Evolutionary conservation across 2,329 filamentous ascomycete genomes (phyloP).

Genomic region (Xylogone sp.): DNA sequence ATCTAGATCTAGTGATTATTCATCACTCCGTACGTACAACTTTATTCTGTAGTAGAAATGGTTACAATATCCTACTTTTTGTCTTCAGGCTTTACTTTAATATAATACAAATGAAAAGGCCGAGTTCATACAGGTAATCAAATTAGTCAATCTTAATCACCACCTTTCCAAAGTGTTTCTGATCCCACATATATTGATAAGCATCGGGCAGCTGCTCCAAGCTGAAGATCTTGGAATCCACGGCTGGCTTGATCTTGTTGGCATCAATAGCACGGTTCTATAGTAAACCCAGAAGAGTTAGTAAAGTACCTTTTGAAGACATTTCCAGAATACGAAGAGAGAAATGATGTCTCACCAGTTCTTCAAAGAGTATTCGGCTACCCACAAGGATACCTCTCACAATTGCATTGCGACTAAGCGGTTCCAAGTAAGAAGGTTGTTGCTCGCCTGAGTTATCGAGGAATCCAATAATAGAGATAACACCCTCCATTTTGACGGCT

Average conservation of each 20-base stretch:
- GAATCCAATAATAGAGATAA: slow-evolving; percentile 36
- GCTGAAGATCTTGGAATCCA: slow-evolving; percentile 42
- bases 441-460: slow-evolving; percentile 24
- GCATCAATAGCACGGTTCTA: slow-evolving; percentile 43
- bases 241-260: slow-evolving; percentile 40
- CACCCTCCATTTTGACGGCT: slow-evolving; percentile 36
- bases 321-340: too few relatives aligned
- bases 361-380: slow-evolving; percentile 44
- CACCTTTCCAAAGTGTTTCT: slow-evolving; percentile 48
- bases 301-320: too few relatives aligned
- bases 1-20: too few relatives aligned
- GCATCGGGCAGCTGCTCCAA: slow-evolving; percentile 43
- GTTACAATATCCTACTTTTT: too few relatives aligned
- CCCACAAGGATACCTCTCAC: slow-evolving; percentile 45
- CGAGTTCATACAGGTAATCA: too few relatives aligned
- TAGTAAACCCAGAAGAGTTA: too few relatives aligned
- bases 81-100: too few relatives aligned
- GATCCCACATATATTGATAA: slow-evolving; percentile 46
- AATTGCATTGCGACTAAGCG: slow-evolving; percentile 32
- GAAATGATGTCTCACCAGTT: slow-evolving; percentile 34
- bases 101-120: too few relatives aligned
- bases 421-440: slow-evolving; percentile 27
- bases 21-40: too few relatives aligned
- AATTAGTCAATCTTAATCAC: slow-evolving; percentile 31
- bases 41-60: too few relatives aligned